Base-by-base conservation (phyloP, 2,329 filamentous ascomycete species). In the Lecanosticta acicola region DNA sequence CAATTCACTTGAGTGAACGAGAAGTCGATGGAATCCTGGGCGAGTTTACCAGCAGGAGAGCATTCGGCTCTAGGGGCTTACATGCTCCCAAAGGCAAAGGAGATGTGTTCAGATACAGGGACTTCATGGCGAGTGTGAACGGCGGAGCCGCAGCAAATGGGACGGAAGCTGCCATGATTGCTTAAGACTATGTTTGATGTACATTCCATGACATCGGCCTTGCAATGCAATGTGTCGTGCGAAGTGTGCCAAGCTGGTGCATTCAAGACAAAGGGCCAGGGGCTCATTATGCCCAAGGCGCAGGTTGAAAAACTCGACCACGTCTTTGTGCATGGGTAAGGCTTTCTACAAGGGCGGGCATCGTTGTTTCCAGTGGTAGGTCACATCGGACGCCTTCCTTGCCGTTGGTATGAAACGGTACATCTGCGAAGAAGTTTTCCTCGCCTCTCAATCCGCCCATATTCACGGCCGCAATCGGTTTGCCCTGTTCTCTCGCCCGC, bases 21-120 rank as follows among this genome's bases (percentile, higher is more conserved):
- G 89, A 97, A 62, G 82, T 97, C 16, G 89, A 96, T 62, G 83
- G 83, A 63, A 84, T 94, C n/a, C 78, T 97, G 56, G 80, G 78
- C 46, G 90, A 88, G 0, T 98, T 95, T 67, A 86, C 85, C 3
- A 87, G 87, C 0, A 77, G 88, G 46, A 78, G 87, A 50, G 88
- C 87, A 0, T 94, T 97, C 67, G 85, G 81, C 38, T 59, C 56
- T 1, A 87, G 84, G 57, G 75, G 64, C 3, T 57, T 68, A 4
- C 67, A 68, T 49, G 64, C 66, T 0, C 59, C 59, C 64, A 72
- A 52, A 68, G 79, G 50, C 53, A 83, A 61, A 68, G 87, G 87
- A 1, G 91, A 97, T 49, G 89, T 97, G 0, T 97, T 98, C 68
- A 80, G 83, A 60, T 98, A 97, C 64, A 81, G 87, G 51, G 93